A percentile compares a stretch with the other conserved stretches of the same genome.
phyloP scores from a whole-genome alignment of 1,284 basidiomycete genomes.

The Testicularia cyperi region DNA sequence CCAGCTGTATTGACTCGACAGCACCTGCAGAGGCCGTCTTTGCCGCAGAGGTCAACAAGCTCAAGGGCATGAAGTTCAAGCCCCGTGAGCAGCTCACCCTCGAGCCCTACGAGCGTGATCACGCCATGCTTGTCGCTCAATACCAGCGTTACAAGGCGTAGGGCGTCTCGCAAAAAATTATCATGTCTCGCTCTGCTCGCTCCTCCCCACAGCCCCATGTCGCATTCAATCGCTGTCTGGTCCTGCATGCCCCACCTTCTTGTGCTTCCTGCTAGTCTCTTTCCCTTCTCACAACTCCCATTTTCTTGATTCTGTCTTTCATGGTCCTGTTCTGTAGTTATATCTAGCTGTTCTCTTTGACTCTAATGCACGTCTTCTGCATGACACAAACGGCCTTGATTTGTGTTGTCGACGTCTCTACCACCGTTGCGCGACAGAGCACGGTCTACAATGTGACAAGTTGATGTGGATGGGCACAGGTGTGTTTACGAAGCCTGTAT shows the following conservation, averaged over 20 bases:
- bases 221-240: neutral
- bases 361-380: conserved; percentile 23
- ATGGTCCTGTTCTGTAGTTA: conserved; percentile 41
- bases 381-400: conserved; percentile 3
- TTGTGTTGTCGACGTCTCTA: no score
- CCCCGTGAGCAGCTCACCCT: conserved; percentile 87
- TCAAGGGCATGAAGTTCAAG: conserved; percentile 66
- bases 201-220: neutral
- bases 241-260: no score
- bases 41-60: conserved; percentile 80
- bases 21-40: conserved; percentile 86
- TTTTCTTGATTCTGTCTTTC: conserved; percentile 3
- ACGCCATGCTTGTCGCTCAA: conserved; percentile 57
- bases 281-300: conserved; percentile 2
- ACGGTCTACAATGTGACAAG: no score
- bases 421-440: no score
- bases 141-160: conserved; percentile 55
- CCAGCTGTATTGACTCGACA: conserved; percentile 97
- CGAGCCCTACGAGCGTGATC: conserved; percentile 61
- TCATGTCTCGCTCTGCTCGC: neutral
- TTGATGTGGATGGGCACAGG: no score
- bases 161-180: neutral
- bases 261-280: neutral
- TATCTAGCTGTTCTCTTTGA: conserved; percentile 30
- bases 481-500: no score